A percentile compares a stretch with the other conserved stretches of the same genome.
Conservation (phyloP, 2,329 filamentous ascomycete species). For the Colletotrichum sidae region DNA sequence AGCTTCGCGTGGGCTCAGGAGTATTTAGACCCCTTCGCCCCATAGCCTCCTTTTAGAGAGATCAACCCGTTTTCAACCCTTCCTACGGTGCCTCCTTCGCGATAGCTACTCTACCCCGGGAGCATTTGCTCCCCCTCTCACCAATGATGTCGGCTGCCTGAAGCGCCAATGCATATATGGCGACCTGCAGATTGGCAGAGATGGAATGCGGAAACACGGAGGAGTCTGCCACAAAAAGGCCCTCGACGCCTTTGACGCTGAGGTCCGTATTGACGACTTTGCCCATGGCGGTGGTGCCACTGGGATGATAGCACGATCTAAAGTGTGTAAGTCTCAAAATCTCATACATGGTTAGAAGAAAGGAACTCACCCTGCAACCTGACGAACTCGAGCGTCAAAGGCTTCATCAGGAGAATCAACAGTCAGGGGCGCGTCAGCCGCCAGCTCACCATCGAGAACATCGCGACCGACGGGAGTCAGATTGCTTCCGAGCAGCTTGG, state of each 20-base stretch:
- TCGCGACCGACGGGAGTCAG: slow-evolving; percentile 38
- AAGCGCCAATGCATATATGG: slow-evolving; percentile 67
- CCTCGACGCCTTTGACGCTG: slow-evolving; percentile 49
- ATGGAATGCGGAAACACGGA: slow-evolving; percentile 46
- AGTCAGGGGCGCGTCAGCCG: slow-evolving; percentile 40
- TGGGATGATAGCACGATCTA: slow-evolving; percentile 41
- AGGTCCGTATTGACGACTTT: slow-evolving; percentile 47
- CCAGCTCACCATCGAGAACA: slow-evolving; percentile 42
- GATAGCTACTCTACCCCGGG: too few species aligned
- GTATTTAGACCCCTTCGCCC: too few species aligned
- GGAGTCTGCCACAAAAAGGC: slow-evolving; percentile 52
- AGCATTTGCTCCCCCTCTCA: neutral
- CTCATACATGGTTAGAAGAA: accelerated
- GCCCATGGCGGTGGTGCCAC: slow-evolving; percentile 47
- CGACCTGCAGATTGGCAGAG: slow-evolving; percentile 54
- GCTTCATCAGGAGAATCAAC: slow-evolving; percentile 41
- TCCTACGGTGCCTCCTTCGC: too few species aligned
- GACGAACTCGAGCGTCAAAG: slow-evolving; percentile 7
- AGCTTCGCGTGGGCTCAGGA: too few species aligned
- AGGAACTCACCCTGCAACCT: slow-evolving; percentile 7
- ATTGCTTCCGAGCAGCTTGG: slow-evolving; percentile 39
- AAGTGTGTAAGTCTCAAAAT: neutral
- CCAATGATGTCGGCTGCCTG: slow-evolving; percentile 70
- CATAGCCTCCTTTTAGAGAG: too few species aligned
- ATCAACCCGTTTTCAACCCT: neutral